These are phyloP conservation scores for Cyberlindnera lachancei DNA, from an alignment of 805 yeast species.

Conservation along the genomic window DNA sequence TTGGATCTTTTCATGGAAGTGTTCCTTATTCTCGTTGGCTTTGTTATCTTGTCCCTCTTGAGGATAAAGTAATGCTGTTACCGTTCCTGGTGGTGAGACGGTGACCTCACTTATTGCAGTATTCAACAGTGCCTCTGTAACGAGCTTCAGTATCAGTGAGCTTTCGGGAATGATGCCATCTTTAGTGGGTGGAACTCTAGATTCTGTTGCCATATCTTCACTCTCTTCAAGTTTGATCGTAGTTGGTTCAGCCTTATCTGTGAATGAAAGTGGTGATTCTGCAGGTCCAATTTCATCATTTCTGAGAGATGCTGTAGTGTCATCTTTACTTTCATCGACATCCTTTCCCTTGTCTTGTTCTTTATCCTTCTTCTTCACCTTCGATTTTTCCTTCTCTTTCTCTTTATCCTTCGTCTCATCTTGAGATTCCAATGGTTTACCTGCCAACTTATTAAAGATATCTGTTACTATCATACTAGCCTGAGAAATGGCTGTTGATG, in stretches of 20 bases:
- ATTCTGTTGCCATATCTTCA: too few relatives aligned
- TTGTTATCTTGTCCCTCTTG: too few relatives aligned
- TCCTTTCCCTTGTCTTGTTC: too few relatives aligned
- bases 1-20: conserved; percentile 3
- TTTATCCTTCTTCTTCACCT: too few relatives aligned
- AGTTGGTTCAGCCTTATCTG: too few relatives aligned
- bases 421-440: neutral
- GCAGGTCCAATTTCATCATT: too few relatives aligned
- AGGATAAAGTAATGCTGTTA: conserved; percentile 9
- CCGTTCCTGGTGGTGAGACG: conserved; percentile 9
- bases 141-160: neutral
- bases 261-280: too few relatives aligned
- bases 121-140: neutral
- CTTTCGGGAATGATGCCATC: neutral
- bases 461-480: neutral
- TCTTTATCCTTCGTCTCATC: too few relatives aligned
- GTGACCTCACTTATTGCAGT: neutral
- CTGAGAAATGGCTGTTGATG: neutral
- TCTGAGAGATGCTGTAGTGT: too few relatives aligned
- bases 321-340: too few relatives aligned
- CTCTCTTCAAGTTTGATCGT: too few relatives aligned
- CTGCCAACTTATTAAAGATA: neutral
- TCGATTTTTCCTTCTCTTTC: too few relatives aligned
- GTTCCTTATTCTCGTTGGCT: conserved; percentile 1
- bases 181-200: neutral